Percentiles rank a stretch among this genome's conserved stretches.
phyloP scores from a whole-genome alignment of 2,329 filamentous ascomycete genomes.

The Botryotinia calthae region DNA sequence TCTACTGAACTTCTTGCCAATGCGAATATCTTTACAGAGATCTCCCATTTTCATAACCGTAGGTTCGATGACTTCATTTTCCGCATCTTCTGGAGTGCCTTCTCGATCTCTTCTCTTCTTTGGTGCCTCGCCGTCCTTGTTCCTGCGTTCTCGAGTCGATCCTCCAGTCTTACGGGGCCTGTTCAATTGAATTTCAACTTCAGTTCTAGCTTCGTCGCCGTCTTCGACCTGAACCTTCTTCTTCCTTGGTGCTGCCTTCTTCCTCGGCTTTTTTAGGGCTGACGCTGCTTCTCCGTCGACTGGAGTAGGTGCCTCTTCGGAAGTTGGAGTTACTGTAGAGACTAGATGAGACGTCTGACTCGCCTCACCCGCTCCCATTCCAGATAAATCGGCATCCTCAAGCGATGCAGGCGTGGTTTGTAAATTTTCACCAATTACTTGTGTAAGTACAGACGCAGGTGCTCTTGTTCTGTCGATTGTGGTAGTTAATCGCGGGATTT shows the following conservation, averaged over 20 bases:
- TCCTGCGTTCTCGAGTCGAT: constrained; percentile 33
- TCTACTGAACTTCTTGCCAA: constrained; percentile 72
- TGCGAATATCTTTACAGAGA: constrained; percentile 65
- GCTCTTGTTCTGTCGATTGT: background rate
- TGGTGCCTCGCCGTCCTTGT: constrained; percentile 36
- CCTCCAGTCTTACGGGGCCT: constrained; percentile 25
- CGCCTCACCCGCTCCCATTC: constrained; percentile 8
- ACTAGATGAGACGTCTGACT: constrained; percentile 28
- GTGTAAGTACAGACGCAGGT: background rate
- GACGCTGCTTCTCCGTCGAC: background rate
- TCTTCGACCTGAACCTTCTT: constrained; percentile 30
- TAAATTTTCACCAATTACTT: background rate
- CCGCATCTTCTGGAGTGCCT: constrained; percentile 61
- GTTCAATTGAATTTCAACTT: constrained; percentile 31
- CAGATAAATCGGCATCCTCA: constrained; percentile 13
- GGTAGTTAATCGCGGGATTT: background rate
- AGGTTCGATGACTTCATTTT: constrained; percentile 61
- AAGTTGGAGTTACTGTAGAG: constrained; percentile 30
- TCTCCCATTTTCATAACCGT: constrained; percentile 69
- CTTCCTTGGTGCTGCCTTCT: constrained; percentile 22
- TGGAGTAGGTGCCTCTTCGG: constrained; percentile 32
- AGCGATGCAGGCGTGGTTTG: background rate
- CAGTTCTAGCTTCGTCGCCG: constrained; percentile 29
- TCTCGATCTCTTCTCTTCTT: constrained; percentile 35
- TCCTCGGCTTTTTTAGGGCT: constrained; percentile 11